Conservation (phyloP, 345 rosid genomes). For the Murraya koenigii region DNA sequence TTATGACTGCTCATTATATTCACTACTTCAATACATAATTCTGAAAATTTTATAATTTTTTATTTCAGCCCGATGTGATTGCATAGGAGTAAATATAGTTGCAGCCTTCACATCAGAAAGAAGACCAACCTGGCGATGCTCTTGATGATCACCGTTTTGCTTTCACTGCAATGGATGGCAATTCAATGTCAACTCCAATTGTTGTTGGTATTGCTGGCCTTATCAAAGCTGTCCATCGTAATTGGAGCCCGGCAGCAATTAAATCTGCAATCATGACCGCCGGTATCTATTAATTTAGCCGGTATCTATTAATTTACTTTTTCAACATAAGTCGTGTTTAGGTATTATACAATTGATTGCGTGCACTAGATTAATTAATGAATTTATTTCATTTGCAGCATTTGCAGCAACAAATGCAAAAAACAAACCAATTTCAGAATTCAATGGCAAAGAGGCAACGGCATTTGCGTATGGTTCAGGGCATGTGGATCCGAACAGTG, state of each 20-base stretch:
- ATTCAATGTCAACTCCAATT: conserved; percentile 62
- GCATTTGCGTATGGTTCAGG: background rate
- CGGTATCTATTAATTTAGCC: conserved; percentile 22
- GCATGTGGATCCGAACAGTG: background rate
- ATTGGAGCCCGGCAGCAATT: conserved; percentile 56
- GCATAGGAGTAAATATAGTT: conserved; percentile 48
- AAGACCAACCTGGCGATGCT: conserved; percentile 15
- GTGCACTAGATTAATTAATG: no score
- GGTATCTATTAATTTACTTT: no score
- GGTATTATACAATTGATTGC: no score
- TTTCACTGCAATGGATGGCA: conserved; percentile 36
- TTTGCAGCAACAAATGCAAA: background rate
- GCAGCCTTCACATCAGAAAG: conserved; percentile 37
- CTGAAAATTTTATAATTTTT: background rate
- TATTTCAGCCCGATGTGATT: conserved; percentile 54
- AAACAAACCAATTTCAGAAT: background rate
- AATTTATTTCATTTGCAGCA: background rate
- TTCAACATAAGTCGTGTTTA: no score
- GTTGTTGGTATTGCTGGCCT: conserved; percentile 53
- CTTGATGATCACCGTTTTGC: conserved; percentile 32
- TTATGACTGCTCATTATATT: no score
- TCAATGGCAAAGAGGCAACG: background rate
- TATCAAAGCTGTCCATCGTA: conserved; percentile 40
- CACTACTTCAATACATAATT: background rate
- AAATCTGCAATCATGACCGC: conserved; percentile 55